These are phyloP conservation scores for Isabelozyma heimii DNA, from an alignment of 805 yeast species.

Conservation along the genomic window DNA sequence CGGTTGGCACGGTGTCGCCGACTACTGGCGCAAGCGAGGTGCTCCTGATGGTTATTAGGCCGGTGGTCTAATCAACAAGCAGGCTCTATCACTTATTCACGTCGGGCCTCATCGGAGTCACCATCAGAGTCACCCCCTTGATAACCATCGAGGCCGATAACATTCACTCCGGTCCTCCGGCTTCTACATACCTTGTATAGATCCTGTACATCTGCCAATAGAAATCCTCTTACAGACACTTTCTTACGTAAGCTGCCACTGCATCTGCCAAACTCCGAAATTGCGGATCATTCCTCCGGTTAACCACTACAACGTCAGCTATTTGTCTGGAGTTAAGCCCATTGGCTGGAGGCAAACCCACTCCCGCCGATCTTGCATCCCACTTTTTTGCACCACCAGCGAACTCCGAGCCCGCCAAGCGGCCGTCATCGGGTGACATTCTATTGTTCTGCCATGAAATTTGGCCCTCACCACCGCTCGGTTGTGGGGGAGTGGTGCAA, in stretches of 20 bases:
- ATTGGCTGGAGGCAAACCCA: background rate
- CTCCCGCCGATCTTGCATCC: background rate
- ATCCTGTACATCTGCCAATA: too few relatives aligned
- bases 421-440: background rate
- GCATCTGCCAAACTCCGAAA: background rate
- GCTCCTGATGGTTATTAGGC: constrained; percentile 66
- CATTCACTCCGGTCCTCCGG: too few relatives aligned
- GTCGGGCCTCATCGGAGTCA: too few relatives aligned
- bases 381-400: background rate
- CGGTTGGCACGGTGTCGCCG: constrained; percentile 73
- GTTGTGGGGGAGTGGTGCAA: background rate
- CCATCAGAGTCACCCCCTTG: too few relatives aligned
- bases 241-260: too few relatives aligned
- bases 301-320: background rate
- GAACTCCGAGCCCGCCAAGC: background rate
- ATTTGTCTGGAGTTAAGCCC: background rate
- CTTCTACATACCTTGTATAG: too few relatives aligned
- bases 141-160: too few relatives aligned
- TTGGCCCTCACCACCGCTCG: background rate
- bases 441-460: background rate
- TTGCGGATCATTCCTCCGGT: background rate
- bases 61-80: too few relatives aligned
- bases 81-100: too few relatives aligned
- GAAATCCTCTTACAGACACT: too few relatives aligned
- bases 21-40: constrained; percentile 87